Base-by-base conservation (phyloP, 2,329 filamentous ascomycete species). In the Akanthomyces muscarius region DNA sequence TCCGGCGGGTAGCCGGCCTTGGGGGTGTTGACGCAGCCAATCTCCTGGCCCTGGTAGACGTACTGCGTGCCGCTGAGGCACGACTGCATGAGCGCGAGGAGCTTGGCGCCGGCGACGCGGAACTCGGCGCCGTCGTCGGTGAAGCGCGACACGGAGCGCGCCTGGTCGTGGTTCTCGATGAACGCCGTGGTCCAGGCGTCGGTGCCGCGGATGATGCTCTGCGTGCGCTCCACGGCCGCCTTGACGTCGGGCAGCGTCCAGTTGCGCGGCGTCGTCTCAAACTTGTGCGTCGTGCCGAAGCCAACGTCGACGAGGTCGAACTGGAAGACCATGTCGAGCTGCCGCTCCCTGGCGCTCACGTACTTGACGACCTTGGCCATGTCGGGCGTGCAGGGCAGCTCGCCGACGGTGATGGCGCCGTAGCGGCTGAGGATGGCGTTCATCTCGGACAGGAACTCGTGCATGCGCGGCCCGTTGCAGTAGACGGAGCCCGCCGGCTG, bases 321-420 rank as follows among this genome's bases (percentile, higher is more conserved):
- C 67, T 86, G 85, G 72, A 90, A 90, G 1, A 89, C 85, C 88
- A 90, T 90, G 70, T 86, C 83, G 55, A 90, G 75, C 71, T 89
- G 83, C 64, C 81, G 81, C 62, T 84, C 82, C 33, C 80, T 74
- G 0, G 83, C 80, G 3, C 81, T 81, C 16, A 89, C 84, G 66
- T 88, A 89, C 21, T 78, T 70, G 8, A 89, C 73, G 1, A 89
- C 85, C 44, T 83, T 77, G 4, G 74, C 72, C 33, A 82, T 78
- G 62, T 88, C 81, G 0, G 83, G 86, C 0, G 87, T 88, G 67
- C 83, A 75, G 0, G 87, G 86, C 30, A 89, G 82, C 73, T 91
- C 89, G 55, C 89, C 89, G 0, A 91, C 87, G 0, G 87, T 90
- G 73, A 91, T 84, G n/a, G 85, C 83, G 62, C 85, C 82, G 71